Conservation (phyloP, 495 filamentous ascomycete genomes). For the Aspergillus carlsbadensis region DNA sequence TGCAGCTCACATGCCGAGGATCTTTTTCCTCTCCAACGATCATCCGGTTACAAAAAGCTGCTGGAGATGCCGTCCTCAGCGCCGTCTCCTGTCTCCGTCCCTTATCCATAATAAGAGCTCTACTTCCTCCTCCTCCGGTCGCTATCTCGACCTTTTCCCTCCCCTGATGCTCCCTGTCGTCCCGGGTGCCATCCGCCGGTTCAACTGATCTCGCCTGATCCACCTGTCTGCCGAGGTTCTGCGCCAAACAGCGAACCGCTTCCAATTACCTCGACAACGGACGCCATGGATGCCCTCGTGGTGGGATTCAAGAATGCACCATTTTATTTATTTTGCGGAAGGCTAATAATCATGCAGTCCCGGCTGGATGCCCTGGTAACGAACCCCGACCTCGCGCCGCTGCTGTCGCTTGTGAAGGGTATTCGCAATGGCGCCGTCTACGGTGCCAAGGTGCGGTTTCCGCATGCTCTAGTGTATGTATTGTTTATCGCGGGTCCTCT, state of each 20-base stretch:
- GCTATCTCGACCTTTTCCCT: conserved; percentile 12
- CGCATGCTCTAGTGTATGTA: conserved; percentile 87
- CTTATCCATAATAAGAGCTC: not conserved
- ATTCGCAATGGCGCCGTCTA: conserved; percentile 97
- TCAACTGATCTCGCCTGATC: conserved; percentile 12
- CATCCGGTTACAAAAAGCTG: conserved; percentile 19
- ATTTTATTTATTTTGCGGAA: not conserved
- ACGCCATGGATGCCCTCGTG: conserved; percentile 42
- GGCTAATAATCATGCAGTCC: conserved; percentile 23
- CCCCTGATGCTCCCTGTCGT: conserved; percentile 14
- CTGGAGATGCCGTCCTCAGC: conserved; percentile 30
- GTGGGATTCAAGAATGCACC: conserved; percentile 22
- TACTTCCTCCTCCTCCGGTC: conserved; percentile 6
- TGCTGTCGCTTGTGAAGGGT: conserved; percentile 81
- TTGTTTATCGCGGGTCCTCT: not conserved
- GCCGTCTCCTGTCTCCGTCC: conserved; percentile 5
- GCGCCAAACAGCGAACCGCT: not conserved
- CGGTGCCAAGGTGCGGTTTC: conserved; percentile 96
- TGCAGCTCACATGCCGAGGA: conserved; percentile 47
- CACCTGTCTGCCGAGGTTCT: conserved; percentile 34
- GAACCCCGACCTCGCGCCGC: conserved; percentile 77
- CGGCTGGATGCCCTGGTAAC: conserved; percentile 68
- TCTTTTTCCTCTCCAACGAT: conserved; percentile 25
- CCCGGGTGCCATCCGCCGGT: conserved; percentile 17
- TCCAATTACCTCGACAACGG: conserved; percentile 3